Conservation (phyloP, 1,139 yeast genomes). For the Blastobotrys apis region DNA sequence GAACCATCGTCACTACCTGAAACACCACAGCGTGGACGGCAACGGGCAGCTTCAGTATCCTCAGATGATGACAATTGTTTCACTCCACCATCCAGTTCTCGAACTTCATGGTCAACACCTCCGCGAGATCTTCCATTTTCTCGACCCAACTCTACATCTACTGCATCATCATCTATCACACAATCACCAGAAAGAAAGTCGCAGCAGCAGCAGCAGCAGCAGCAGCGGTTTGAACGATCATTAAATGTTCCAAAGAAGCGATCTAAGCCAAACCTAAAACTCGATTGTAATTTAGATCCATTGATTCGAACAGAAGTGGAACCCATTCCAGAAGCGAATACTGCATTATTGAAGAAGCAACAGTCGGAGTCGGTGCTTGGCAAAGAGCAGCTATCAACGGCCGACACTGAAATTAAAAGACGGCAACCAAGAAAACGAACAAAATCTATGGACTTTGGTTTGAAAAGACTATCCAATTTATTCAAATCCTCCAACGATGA, state of each 20-base stretch:
- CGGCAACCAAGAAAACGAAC: slow-evolving; percentile 2
- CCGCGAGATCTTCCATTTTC: too few species aligned
- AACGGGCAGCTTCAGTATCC: neutral
- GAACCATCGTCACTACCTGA: neutral
- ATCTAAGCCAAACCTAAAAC: neutral
- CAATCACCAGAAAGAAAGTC: neutral
- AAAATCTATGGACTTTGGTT: slow-evolving; percentile 8
- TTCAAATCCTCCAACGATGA: slow-evolving; percentile 5
- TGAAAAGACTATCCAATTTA: slow-evolving; percentile 1
- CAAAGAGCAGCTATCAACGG: neutral
- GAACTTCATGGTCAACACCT: neutral
- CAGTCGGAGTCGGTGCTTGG: neutral
- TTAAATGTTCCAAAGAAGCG: slow-evolving; percentile 1
- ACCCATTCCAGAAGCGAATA: neutral
- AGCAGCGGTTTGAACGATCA: neutral
- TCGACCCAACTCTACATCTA: neutral
- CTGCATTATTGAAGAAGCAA: neutral
- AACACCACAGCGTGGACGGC: neutral
- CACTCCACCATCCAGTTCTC: neutral
- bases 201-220: too few species aligned
- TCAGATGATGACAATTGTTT: slow-evolving; percentile 2
- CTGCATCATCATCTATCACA: neutral
- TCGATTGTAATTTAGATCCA: neutral
- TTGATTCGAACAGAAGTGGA: neutral
- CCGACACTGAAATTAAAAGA: neutral